phyloP scores from a whole-genome alignment of 495 filamentous ascomycete species.

The Cenococcum geophilum region DNA sequence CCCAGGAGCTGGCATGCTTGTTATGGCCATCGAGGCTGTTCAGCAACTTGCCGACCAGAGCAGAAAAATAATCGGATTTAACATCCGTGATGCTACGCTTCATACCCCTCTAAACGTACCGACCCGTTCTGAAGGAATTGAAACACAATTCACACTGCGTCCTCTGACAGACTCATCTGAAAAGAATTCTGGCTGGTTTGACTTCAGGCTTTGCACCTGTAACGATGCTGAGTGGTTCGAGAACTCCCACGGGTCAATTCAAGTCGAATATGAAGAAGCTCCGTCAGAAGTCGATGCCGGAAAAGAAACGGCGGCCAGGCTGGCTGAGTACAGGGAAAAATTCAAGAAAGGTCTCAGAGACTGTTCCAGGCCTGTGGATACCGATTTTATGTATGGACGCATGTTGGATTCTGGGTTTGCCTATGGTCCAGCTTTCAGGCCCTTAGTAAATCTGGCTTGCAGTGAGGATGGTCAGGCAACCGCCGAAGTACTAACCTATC shows the following conservation, averaged over 20 bases:
- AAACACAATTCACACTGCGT: background rate
- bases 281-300: too few species aligned
- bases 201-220: background rate
- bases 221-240: slow-evolving; percentile 2
- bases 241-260: background rate
- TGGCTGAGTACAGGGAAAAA: too few species aligned
- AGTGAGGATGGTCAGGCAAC: too few species aligned
- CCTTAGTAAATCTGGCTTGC: too few species aligned
- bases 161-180: background rate
- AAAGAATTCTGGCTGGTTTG: background rate
- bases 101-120: background rate
- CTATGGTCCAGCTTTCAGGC: too few species aligned
- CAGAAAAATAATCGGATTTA: slow-evolving; percentile 2
- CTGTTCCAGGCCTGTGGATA: too few species aligned
- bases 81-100: background rate
- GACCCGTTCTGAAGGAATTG: background rate
- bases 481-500: too few species aligned
- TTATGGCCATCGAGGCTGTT: slow-evolving; percentile 15
- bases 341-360: too few species aligned
- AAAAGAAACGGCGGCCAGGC: too few species aligned
- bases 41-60: background rate
- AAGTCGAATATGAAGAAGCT: background rate
- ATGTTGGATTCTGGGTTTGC: too few species aligned
- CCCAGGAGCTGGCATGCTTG: slow-evolving; percentile 36
- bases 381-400: too few species aligned